These are phyloP conservation scores for Candida tropicalis DNA, from an alignment of 1,139 yeast genomes.

Conservation along the genomic window DNA sequence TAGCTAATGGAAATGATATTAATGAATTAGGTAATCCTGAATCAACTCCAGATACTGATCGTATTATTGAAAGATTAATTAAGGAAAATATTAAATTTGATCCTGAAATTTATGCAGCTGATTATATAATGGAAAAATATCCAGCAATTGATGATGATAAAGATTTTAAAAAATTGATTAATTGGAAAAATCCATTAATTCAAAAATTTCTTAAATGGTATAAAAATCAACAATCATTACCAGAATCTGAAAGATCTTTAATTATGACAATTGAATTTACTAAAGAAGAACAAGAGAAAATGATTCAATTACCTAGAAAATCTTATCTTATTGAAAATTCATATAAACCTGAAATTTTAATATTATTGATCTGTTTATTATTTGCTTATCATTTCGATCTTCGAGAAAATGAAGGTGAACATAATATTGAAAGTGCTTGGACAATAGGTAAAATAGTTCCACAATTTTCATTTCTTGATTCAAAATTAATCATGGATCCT, in stretches of 20 bases:
- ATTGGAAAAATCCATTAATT: slow-evolving; percentile 58
- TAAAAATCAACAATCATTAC: slow-evolving; percentile 33
- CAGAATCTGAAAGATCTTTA: slow-evolving; percentile 26
- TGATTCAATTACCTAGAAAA: slow-evolving; percentile 70
- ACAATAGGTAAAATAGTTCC: slow-evolving; percentile 85
- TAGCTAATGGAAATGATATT: slow-evolving; percentile 84
- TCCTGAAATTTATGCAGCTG: slow-evolving; percentile 87
- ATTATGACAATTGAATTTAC: slow-evolving; percentile 54
- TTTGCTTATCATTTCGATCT: slow-evolving; percentile 77
- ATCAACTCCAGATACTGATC: slow-evolving; percentile 51
- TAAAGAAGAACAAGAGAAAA: slow-evolving; percentile 60
- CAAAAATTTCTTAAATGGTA: slow-evolving; percentile 52
- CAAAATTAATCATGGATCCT: slow-evolving; percentile 38
- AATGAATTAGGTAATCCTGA: slow-evolving; percentile 88
- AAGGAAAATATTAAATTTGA: slow-evolving; percentile 82
- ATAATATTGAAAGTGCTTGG: slow-evolving; percentile 91
- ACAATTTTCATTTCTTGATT: slow-evolving; percentile 72
- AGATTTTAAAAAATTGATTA: slow-evolving; percentile 51
- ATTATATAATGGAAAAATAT: slow-evolving; percentile 62
- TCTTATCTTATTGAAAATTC: slow-evolving; percentile 57
- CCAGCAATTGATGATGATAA: slow-evolving; percentile 62
- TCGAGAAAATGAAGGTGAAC: slow-evolving; percentile 76
- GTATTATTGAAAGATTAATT: slow-evolving; percentile 65
- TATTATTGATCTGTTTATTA: slow-evolving; percentile 63
- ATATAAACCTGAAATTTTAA: slow-evolving; percentile 49